Evolutionary conservation across 2,329 filamentous ascomycete species (phyloP).

Genomic region (Neofusicoccum sp.): DNA sequence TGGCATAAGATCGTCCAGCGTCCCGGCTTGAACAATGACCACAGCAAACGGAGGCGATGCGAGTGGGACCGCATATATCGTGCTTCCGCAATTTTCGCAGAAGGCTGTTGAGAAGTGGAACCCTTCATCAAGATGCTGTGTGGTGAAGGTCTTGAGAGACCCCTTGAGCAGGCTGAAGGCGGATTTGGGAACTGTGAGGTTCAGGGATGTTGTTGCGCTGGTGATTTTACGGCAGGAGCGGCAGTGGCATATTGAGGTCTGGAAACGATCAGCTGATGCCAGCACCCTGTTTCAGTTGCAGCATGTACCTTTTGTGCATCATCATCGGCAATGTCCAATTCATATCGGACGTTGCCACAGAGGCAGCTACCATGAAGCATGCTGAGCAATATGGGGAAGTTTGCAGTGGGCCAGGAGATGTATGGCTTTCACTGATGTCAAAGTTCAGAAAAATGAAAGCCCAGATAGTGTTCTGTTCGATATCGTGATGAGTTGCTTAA

Average conservation of each 20-base stretch:
- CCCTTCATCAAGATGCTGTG: background rate
- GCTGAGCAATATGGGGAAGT: too few species aligned
- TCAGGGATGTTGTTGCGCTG: background rate
- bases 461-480: too few species aligned
- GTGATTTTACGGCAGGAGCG: slow-evolving; percentile 1
- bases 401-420: too few species aligned
- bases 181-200: background rate
- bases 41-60: background rate
- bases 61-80: background rate
- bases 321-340: background rate
- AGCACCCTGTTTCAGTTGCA: background rate
- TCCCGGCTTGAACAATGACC: background rate
- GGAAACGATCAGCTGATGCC: background rate
- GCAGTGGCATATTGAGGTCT: background rate
- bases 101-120: background rate
- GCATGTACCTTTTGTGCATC: background rate
- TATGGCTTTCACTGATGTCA: too few species aligned
- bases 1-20: background rate
- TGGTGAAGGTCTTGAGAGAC: background rate
- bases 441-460: too few species aligned
- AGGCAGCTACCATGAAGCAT: slow-evolving; percentile 2
- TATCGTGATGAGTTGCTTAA: too few species aligned
- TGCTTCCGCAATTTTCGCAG: background rate
- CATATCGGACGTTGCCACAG: background rate
- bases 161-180: background rate